Evolutionary conservation across 805 yeast species (phyloP).

Genomic region (Candida sithepensis): DNA sequence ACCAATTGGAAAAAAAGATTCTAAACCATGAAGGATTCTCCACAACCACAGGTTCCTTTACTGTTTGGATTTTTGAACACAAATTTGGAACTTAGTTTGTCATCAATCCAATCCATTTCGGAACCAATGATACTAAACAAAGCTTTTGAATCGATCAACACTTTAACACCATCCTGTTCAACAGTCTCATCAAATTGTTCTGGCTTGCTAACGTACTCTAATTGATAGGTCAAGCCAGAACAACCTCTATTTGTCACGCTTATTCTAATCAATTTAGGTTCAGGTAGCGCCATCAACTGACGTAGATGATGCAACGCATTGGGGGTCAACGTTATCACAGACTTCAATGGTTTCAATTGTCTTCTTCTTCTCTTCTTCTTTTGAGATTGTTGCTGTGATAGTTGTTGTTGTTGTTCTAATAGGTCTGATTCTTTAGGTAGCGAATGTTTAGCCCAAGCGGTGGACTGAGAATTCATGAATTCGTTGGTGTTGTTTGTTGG

Average conservation of each 20-base stretch:
- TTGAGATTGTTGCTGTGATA: slow-evolving; percentile 2
- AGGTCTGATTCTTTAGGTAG: slow-evolving; percentile 14
- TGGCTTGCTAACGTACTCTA: slow-evolving; percentile 85
- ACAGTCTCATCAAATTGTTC: slow-evolving; percentile 95
- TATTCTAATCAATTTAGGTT: slow-evolving; percentile 83
- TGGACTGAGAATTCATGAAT: slow-evolving; percentile 2
- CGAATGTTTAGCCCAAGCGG: slow-evolving; percentile 30
- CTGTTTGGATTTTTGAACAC: slow-evolving; percentile 95
- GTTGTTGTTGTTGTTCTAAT: slow-evolving; percentile 2
- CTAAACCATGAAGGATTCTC: slow-evolving; percentile 96
- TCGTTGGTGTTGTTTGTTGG: not conserved
- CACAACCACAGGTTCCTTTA: slow-evolving; percentile 98
- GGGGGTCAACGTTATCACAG: slow-evolving; percentile 77
- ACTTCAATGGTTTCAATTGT: slow-evolving; percentile 80
- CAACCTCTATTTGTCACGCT: slow-evolving; percentile 97
- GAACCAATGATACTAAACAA: slow-evolving; percentile 93
- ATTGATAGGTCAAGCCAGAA: slow-evolving; percentile 87
- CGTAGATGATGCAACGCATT: slow-evolving; percentile 72
- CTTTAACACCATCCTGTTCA: slow-evolving; percentile 90
- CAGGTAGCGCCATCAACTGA: slow-evolving; percentile 69
- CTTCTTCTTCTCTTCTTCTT: slow-evolving; percentile 42
- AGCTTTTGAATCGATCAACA: slow-evolving; percentile 93
- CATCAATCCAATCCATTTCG: slow-evolving; percentile 98
- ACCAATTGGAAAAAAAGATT: not conserved
- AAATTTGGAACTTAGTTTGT: slow-evolving; percentile 81